Evolutionary conservation across 1,284 basidiomycete species (phyloP), one percentile per base, ranked within the genome.

Genomic region (Apiotrichum akiyoshidainum): DNA sequence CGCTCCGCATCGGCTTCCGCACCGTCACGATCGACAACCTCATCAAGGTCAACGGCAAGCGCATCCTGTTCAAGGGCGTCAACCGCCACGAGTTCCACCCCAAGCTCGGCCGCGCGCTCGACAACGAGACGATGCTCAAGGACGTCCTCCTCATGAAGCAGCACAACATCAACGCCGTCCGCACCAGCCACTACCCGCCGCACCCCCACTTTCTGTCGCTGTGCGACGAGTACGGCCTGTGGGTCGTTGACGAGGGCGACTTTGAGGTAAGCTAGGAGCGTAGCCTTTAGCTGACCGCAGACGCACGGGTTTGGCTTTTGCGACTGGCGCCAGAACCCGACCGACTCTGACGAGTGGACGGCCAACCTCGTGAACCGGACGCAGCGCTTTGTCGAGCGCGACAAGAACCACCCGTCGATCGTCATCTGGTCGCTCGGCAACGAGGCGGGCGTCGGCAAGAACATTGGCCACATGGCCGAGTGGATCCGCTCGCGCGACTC

Each of bases 231-330:
- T 60, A 66, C 48, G 67, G 67, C 1, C 54, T 68, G n/a, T 66
- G 65, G 67, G 67, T 68, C 14, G 59, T 68, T 34, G 67, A 68
- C 58, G 67, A 68, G 58, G 50, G 59, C 50, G 67, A 68, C 61
- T 58, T 52, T 35, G 67, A 68, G 46, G 46, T 47, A 10, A 35
- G 46, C 45, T 16, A 1, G 14, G 2, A 16, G 14, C 1, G 5
- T 10, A 7, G 7, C 26, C 2, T 46, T 5, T 5, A 46, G 45
- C 45, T 46, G 26, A 46, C 46, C 14, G 17, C 46, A 47, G 59
- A 66, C 65, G 5, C 67, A 68, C 51, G 67, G 67, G 21, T 68
- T 65, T 44, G 63, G 54, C 34, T 26, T 41, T n/a, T 44, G 52
- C 39, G 40, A 45, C 9, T 68, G 67, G 67, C 37, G 47, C 19